phyloP scores from a whole-genome alignment of 2,329 filamentous ascomycete species.

The Aspergillus texensis region DNA sequence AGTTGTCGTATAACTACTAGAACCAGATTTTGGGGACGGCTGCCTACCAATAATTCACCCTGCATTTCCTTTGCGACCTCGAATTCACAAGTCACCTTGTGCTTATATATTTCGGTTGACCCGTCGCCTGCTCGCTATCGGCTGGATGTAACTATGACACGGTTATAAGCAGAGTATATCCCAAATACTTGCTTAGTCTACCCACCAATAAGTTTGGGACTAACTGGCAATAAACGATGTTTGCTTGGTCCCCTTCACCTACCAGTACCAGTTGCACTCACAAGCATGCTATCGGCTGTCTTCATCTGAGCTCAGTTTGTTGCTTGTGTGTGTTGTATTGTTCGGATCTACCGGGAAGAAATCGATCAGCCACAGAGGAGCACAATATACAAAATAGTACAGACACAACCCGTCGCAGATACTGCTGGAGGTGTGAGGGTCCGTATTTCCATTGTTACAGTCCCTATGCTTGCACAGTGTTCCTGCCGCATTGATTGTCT shows the following conservation, averaged over 20 bases:
- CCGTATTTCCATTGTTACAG: slow-evolving; percentile 7
- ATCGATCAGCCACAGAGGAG: slow-evolving; percentile 1
- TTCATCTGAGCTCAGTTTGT: slow-evolving; percentile 15
- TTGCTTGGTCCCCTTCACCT: slow-evolving; percentile 15
- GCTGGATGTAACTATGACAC: neutral
- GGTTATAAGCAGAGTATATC: neutral
- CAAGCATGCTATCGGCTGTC: slow-evolving; percentile 24
- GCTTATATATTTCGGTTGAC: neutral
- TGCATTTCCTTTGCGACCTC: neutral
- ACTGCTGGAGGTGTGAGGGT: slow-evolving; percentile 21
- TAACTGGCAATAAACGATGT: slow-evolving; percentile 16
- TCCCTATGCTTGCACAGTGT: neutral
- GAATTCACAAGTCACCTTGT: neutral
- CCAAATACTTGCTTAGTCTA: neutral
- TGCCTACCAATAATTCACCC: neutral
- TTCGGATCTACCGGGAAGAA: slow-evolving; percentile 5
- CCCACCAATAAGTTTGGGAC: neutral
- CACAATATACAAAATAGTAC: neutral
- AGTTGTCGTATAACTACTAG: slow-evolving; percentile 1
- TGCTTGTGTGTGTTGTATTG: slow-evolving; percentile 15
- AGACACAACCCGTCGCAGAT: slow-evolving; percentile 6
- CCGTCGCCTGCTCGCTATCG: neutral
- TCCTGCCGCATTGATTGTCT: neutral
- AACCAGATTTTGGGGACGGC: neutral
- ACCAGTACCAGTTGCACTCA: slow-evolving; percentile 18